These are phyloP conservation scores for Polysphondylium violaceum DNA, from an alignment of 78 protist species.

Conservation along the genomic window DNA sequence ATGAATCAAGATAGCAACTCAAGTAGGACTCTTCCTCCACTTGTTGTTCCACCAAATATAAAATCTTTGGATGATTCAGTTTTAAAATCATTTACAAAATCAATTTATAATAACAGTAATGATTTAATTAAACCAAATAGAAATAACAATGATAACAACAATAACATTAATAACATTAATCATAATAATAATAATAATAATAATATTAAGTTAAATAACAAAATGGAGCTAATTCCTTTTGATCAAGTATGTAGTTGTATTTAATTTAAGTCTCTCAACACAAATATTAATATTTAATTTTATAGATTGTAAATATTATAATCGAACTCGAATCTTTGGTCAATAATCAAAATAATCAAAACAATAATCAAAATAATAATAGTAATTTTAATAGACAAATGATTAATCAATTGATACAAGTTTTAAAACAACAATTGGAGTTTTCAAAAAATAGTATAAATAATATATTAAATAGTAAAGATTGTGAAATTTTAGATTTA, in stretches of 20 bases:
- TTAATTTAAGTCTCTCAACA: background rate
- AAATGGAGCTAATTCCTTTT: background rate
- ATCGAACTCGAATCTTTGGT: background rate
- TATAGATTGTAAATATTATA: conserved; percentile 35
- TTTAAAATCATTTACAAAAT: too few relatives aligned
- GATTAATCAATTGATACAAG: background rate
- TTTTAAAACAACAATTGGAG: conserved; percentile 2
- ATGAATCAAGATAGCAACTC: too few relatives aligned
- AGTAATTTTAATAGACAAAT: background rate
- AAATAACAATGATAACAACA: background rate
- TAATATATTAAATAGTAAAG: background rate
- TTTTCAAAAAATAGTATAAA: background rate
- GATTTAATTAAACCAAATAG: background rate
- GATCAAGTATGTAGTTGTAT: background rate
- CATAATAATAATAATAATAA: background rate
- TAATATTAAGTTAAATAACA: background rate
- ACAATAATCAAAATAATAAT: conserved; percentile 10
- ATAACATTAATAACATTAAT: conserved; percentile 1
- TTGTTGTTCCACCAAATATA: too few relatives aligned
- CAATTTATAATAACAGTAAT: background rate
- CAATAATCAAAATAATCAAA: background rate
- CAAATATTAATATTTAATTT: background rate
- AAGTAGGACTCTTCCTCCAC: too few relatives aligned
- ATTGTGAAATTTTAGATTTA: conserved; percentile 4
- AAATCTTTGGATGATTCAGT: too few relatives aligned